Conservation (phyloP, 1,284 basidiomycete genomes). For the Rhizoctonia solani region DNA sequence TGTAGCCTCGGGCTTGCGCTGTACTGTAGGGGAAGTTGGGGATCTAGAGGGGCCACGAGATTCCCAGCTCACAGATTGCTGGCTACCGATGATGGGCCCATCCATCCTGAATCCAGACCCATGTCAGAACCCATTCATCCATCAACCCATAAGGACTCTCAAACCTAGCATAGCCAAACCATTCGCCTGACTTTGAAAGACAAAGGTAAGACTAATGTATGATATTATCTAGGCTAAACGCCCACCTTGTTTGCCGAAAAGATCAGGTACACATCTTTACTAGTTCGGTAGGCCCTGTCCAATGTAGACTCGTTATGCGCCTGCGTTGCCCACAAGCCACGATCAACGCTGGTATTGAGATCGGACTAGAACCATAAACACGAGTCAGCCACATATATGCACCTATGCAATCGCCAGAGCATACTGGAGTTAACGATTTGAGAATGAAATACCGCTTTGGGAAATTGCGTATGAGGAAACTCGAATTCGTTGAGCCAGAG, state of each 20-base stretch:
- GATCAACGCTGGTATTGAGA: conserved; percentile 81
- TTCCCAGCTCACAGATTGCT: conserved; percentile 41
- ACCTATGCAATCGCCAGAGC: conserved; percentile 37
- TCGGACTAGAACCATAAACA: conserved; percentile 59
- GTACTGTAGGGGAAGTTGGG: conserved; percentile 10
- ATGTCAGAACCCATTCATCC: background rate
- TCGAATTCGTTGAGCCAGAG: conserved; percentile 67
- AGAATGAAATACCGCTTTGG: conserved; percentile 90
- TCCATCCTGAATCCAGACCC: conserved; percentile 57
- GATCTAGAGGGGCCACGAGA: conserved; percentile 36
- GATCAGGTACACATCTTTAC: conserved; percentile 82
- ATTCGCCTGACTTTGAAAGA: conserved; percentile 39
- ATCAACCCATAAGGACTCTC: conserved; percentile 40
- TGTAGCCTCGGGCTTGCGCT: conserved; percentile 18
- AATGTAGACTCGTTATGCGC: conserved; percentile 87
- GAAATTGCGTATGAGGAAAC: conserved; percentile 73
- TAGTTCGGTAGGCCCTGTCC: conserved; percentile 89
- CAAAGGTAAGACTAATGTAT: conserved; percentile 26
- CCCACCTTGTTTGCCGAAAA: conserved; percentile 93
- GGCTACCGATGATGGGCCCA: conserved; percentile 52
- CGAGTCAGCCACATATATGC: conserved; percentile 1
- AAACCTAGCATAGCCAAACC: conserved; percentile 80
- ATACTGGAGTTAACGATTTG: conserved; percentile 81
- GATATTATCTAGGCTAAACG: conserved; percentile 47
- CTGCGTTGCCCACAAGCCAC: conserved; percentile 89